These are phyloP conservation scores for Trichosporon sp. DNA, from an alignment of 1,284 basidiomycete species.

Conservation along the genomic window DNA sequence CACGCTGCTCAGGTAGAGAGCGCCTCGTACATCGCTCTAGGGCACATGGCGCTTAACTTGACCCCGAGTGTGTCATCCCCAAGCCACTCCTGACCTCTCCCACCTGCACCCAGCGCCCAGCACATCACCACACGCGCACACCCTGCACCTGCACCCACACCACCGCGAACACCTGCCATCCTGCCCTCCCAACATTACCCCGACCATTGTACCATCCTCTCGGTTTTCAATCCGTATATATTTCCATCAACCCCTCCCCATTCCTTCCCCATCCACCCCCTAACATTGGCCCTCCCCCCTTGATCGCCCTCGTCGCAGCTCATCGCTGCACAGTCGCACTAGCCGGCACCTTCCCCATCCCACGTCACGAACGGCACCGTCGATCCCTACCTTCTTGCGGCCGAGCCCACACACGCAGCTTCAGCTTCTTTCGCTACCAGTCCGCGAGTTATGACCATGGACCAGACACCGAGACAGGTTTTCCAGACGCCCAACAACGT, in stretches of 20 bases:
- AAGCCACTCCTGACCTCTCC: background rate
- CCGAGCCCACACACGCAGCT: background rate
- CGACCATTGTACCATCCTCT: background rate
- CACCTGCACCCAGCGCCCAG: conserved; percentile 5
- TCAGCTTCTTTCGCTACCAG: background rate
- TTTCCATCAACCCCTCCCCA: background rate
- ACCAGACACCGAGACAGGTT: conserved; percentile 45
- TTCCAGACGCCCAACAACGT: conserved; percentile 48
- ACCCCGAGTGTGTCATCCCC: conserved; percentile 1
- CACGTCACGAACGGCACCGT: background rate
- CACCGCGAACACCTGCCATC: background rate
- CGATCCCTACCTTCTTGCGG: background rate
- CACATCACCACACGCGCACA: background rate
- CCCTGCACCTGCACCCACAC: background rate
- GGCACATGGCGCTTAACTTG: background rate
- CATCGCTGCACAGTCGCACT: background rate
- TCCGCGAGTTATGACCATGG: conserved; percentile 34
- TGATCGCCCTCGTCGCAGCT: background rate
- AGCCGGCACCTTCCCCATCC: background rate
- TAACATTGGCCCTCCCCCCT: background rate
- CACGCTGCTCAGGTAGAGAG: background rate
- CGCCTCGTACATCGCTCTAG: background rate
- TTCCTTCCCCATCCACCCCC: background rate
- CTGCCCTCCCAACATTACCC: background rate
- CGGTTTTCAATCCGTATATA: background rate